phyloP scores from a whole-genome alignment of 139 green algal genomes.

The Chlorokybus atmophyticus region DNA sequence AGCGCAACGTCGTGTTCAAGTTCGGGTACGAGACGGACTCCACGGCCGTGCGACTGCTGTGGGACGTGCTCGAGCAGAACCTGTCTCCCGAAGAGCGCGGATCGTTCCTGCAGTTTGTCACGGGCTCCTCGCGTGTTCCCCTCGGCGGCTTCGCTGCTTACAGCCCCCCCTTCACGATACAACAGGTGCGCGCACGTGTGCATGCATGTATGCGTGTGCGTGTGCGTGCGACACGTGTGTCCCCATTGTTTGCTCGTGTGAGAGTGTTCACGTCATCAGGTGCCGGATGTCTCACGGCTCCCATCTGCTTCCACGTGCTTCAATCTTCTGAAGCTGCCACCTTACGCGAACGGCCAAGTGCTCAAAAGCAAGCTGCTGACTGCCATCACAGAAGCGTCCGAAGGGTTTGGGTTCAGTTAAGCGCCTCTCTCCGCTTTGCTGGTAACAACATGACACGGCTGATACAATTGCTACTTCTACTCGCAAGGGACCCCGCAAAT shows the following conservation, averaged over 20 bases:
- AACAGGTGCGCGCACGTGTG: too few species aligned
- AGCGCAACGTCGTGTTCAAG: background rate
- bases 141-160: background rate
- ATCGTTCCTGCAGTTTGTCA: background rate
- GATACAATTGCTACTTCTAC: too few species aligned
- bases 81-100: background rate
- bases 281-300: constrained; percentile 8
- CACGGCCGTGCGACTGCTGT: background rate
- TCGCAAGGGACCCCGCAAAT: too few species aligned
- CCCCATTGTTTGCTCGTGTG: too few species aligned
- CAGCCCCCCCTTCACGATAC: background rate
- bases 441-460: too few species aligned
- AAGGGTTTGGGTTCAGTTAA: constrained; percentile 5
- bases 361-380: constrained; percentile 1
- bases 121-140: background rate
- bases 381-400: constrained; percentile 1
- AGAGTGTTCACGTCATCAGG: too few species aligned
- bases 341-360: constrained; percentile 1
- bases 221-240: too few species aligned
- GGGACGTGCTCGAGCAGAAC: background rate
- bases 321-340: constrained; percentile 18
- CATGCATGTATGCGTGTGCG: too few species aligned
- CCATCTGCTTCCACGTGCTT: constrained; percentile 18
- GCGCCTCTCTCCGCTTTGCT: too few species aligned
- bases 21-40: background rate